Conservation (phyloP, 1,284 basidiomycete genomes). For the Vanrija sp. region DNA sequence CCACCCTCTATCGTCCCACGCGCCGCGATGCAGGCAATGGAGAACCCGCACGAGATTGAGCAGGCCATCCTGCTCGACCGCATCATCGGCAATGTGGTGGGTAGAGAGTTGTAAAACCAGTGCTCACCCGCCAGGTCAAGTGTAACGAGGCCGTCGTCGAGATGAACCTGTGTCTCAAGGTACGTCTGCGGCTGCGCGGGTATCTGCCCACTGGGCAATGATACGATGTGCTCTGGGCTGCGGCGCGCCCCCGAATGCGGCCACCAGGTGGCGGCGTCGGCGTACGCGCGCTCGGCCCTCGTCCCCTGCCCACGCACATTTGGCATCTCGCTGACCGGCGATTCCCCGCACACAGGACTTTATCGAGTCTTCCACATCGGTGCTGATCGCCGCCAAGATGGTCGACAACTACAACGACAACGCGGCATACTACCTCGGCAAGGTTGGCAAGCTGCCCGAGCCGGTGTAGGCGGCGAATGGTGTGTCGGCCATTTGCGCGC, state of each 20-base stretch:
- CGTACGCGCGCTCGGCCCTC: background rate
- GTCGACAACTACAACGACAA: constrained; percentile 77
- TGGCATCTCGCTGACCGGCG: too few species aligned
- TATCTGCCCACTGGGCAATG: too few species aligned
- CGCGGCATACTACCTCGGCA: constrained; percentile 77
- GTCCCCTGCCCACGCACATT: too few species aligned
- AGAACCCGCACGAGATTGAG: constrained; percentile 85
- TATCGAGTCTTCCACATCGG: constrained; percentile 38
- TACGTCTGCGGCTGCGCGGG: constrained; percentile 16
- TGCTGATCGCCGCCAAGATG: constrained; percentile 71
- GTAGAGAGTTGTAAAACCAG: constrained; percentile 29
- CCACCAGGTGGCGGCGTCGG: background rate
- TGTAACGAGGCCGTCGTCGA: constrained; percentile 48
- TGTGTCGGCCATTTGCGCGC: background rate
- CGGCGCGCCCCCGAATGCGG: too few species aligned
- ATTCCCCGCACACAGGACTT: constrained; percentile 27
- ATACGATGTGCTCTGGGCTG: too few species aligned
- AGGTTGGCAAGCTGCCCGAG: constrained; percentile 47
- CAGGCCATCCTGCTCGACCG: constrained; percentile 84
- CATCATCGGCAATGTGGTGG: constrained; percentile 81
- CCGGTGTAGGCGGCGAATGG: constrained; percentile 11
- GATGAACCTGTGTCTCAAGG: constrained; percentile 47
- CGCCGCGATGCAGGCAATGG: constrained; percentile 55
- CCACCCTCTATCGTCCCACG: too few species aligned
- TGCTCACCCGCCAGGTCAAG: constrained; percentile 36